Evolutionary conservation across 202 grass and related monocot species (phyloP), one percentile per base, ranked within the genome.

Genomic region (Miscanthus sacchariflorus): DNA sequence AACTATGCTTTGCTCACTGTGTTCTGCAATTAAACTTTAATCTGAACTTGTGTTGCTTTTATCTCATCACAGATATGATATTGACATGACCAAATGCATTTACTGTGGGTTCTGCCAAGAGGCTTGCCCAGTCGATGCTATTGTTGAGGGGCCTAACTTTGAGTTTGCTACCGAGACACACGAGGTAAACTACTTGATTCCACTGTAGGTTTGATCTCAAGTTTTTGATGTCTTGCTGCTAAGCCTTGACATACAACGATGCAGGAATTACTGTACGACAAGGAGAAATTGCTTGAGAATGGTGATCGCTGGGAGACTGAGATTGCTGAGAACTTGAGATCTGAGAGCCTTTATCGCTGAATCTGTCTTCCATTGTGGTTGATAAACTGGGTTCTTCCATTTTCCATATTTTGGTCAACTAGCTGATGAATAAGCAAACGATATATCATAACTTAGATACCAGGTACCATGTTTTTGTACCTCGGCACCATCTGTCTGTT

Each of bases 81-180:
- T 97, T 85, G 94, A 96, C 82, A 97, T 99, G 97, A 99, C 97
- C 35, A 99, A 99, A 87, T 99, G 97, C 88, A 99, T 99, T 79
- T 99, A 99, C 82, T 99, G 94, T 73, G 97, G 97, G 48, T 99
- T 96, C 86, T 99, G 97, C 87, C 97, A 99, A 81, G 97, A 99
- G 83, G 97, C 97, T 21, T 99, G 97, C 68, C 97, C 97, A 78
- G 97, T 99, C 3, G 97, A 99, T 93, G 97, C 97, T 70, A 99
- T 99, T 66, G 97, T 99, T 14, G 97, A 99, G 86, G 97, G 94
- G 4, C 97, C 97, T 42, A 99, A 99, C 79, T 99, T 99, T 75
- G 97, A 99, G 92, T 99, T 99, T 72, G 88, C 97, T 36, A 99
- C 97, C 46, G 97, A 99, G 83, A 99, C 97, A 72, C 97, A 99